Evolutionary conservation across 805 yeast species (phyloP).

Genomic region (Yarrowia phangngaensis): DNA sequence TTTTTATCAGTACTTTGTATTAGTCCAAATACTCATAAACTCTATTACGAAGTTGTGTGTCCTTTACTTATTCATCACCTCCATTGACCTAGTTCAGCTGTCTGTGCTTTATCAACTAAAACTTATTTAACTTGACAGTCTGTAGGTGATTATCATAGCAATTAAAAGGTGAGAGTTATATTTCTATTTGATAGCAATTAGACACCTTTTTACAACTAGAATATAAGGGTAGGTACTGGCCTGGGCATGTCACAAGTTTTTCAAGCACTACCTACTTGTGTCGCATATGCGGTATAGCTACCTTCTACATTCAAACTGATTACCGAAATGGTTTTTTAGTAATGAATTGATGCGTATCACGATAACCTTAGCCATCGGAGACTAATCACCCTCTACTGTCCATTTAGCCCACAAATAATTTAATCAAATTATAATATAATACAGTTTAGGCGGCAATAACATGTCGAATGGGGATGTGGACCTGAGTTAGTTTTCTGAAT

Average conservation of each 20-base stretch:
- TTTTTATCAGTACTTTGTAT: too few species aligned
- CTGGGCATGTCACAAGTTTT: background rate
- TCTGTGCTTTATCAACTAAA: too few species aligned
- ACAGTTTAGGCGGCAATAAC: constrained; percentile 64
- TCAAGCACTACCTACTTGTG: background rate
- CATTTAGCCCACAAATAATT: constrained; percentile 25
- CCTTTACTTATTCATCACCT: too few species aligned
- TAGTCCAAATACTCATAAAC: too few species aligned
- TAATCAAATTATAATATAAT: constrained; percentile 21
- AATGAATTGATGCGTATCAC: background rate
- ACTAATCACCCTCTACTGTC: background rate
- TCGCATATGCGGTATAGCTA: too few species aligned
- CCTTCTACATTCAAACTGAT: background rate
- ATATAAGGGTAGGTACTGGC: background rate
- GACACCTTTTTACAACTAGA: background rate
- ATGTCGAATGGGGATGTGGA: constrained; percentile 95
- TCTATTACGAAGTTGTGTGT: too few species aligned
- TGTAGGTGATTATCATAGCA: too few species aligned
- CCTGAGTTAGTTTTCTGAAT: constrained; percentile 34
- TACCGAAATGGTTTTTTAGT: background rate
- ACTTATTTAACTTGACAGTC: too few species aligned
- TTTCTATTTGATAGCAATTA: too few species aligned
- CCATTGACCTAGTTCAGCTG: too few species aligned
- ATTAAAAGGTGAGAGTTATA: too few species aligned
- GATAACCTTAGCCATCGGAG: background rate